phyloP scores from a whole-genome alignment of 2,329 filamentous ascomycete genomes.

The Fusarium subtropicale region DNA sequence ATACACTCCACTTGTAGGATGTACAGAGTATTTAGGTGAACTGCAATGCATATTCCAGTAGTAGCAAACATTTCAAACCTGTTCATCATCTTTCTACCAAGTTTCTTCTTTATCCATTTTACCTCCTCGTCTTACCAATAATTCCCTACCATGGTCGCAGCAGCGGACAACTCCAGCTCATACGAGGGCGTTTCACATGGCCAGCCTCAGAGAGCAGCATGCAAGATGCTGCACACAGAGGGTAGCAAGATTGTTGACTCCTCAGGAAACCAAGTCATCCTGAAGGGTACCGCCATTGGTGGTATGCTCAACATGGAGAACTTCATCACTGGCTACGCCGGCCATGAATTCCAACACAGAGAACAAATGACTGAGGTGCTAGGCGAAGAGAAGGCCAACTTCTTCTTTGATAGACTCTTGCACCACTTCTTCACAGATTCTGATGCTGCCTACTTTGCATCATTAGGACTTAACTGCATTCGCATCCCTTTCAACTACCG shows the following conservation, averaged over 20 bases:
- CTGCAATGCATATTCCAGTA: not conserved
- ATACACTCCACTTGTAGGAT: not conserved
- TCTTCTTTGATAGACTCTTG: slow-evolving; percentile 68
- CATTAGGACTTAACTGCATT: slow-evolving; percentile 67
- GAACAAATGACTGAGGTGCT: slow-evolving; percentile 64
- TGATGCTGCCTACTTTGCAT: slow-evolving; percentile 69
- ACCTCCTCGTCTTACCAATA: accelerated
- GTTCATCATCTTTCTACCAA: not conserved
- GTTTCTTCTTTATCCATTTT: not conserved
- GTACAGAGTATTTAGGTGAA: slow-evolving; percentile 26
- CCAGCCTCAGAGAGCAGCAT: slow-evolving; percentile 23
- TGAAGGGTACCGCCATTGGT: slow-evolving; percentile 52
- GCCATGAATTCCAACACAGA: slow-evolving; percentile 67
- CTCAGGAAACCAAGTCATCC: slow-evolving; percentile 58
- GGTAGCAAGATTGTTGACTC: slow-evolving; percentile 57
- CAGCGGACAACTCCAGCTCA: slow-evolving; percentile 16
- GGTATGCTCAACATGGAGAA: slow-evolving; percentile 65
- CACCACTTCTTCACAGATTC: slow-evolving; percentile 69
- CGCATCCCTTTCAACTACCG: slow-evolving; percentile 71
- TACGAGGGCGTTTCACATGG: not conserved
- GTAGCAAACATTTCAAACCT: not conserved
- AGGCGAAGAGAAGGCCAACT: slow-evolving; percentile 67
- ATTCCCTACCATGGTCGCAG: slow-evolving; percentile 21
- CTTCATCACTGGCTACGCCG: slow-evolving; percentile 72
- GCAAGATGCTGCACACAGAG: slow-evolving; percentile 48